Evolutionary conservation across 176 grass and related monocot species (phyloP).

Genomic region (Zizania latifolia): DNA sequence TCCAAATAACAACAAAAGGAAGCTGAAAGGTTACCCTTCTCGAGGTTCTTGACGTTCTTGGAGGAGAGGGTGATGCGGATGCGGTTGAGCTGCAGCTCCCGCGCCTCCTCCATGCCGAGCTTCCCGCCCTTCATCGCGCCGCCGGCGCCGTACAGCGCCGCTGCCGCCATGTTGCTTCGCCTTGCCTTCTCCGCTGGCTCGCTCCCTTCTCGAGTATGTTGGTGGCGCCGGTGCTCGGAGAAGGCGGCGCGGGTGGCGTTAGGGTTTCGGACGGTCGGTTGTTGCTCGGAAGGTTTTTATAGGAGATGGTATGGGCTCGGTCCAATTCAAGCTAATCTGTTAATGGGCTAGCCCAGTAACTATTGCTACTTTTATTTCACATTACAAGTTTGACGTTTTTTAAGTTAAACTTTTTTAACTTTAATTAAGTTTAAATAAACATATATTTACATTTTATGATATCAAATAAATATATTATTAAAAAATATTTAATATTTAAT

Average conservation of each 20-base stretch:
- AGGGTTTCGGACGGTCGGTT: background rate
- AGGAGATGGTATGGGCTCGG: background rate
- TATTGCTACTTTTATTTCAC: no score
- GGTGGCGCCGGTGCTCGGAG: background rate
- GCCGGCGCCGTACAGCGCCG: conserved; percentile 23
- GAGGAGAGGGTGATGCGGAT: conserved; percentile 67
- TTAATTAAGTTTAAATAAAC: no score
- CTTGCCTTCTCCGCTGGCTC: background rate
- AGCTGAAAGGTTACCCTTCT: conserved; percentile 38
- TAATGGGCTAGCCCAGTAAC: background rate
- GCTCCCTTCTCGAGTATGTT: background rate
- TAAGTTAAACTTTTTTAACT: no score
- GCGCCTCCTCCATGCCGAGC: conserved; percentile 48
- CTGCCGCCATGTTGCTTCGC: conserved; percentile 21
- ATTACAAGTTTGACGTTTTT: no score
- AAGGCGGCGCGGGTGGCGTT: conserved; percentile 16
- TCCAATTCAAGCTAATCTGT: background rate
- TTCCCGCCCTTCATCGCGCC: conserved; percentile 51
- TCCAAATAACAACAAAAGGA: background rate
- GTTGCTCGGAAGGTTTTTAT: background rate
- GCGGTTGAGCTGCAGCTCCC: conserved; percentile 39
- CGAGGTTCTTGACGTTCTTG: conserved; percentile 62
- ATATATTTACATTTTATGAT: no score
- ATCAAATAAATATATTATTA: no score
- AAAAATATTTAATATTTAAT: no score